Evolutionary conservation across 1,139 yeast genomes (phyloP), one percentile per base, ranked within the genome.

Genomic region (Pneumocystis carinii): DNA sequence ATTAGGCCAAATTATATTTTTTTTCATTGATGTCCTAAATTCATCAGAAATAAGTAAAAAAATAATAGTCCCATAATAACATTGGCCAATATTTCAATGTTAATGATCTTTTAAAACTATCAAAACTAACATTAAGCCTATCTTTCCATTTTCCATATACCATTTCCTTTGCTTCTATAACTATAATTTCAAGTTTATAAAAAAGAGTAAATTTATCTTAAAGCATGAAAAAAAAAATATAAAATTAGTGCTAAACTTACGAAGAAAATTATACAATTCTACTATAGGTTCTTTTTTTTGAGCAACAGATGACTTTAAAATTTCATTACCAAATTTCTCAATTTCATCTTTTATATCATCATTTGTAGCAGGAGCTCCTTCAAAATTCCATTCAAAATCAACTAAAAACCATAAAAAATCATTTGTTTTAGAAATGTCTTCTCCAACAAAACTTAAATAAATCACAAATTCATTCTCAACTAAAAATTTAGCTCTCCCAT

Each of bases 401-500:
- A 92, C 87, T 68, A 84, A 85, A 66, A 75, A 75, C 69, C 86
- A 85, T 14, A 90, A 90, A 0, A 90, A 82, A 36, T 74, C 75
- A 12, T 48, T 29, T 12, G 15, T 24, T 24, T 48, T 48, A 17
- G 55, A 48, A 48, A 75, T 74, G 12, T 78, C 75, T 63, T 85
- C 87, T 66, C 86, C 84, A 1, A 85, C 85, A 3, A 87, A 83
- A 0, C 92, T 84, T 17, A 89, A 74, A 58, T 86, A 84, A 14
- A 86, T 82, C 67, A 83, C 81, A 70, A 87, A 90, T 64, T 86
- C 87, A 64, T 82, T 79, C 0, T 82, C 80, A 3, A 86, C 82
- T 14, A 78, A 75, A 66, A 92, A 85, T 63, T 81, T 80, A 2
- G 87, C 84, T 62, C 95, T 77, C 4, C 97, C 98, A 72, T 90